A percentile compares a stretch with the other conserved stretches of the same genome.
Evolutionary conservation across 2,329 filamentous ascomycete species (phyloP).

Genomic region (Penicillium sp.): DNA sequence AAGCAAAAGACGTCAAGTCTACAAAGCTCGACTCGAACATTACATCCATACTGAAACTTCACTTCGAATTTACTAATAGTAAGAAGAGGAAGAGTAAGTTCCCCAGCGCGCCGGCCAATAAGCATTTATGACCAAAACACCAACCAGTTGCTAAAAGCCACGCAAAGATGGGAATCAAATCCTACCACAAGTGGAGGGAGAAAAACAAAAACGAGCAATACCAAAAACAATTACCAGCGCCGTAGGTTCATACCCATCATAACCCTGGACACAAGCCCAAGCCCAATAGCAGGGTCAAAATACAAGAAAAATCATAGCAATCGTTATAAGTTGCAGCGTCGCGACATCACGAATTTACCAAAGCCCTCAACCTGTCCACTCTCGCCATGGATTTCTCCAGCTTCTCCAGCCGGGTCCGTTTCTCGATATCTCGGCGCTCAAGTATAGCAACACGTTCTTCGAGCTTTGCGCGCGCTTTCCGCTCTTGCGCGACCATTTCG

Average conservation of each 20-base stretch:
- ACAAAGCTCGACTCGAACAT: background rate
- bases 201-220: background rate
- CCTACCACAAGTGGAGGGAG: background rate
- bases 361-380: constrained; percentile 58
- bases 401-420: constrained; percentile 53
- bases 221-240: constrained; percentile 6
- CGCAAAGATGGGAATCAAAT: constrained; percentile 12
- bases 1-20: background rate
- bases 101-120: background rate
- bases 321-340: background rate
- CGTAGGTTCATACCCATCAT: constrained; percentile 8
- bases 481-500: constrained; percentile 66
- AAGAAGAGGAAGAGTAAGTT: background rate
- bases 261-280: background rate
- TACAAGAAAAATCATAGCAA: background rate
- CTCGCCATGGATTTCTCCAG: constrained; percentile 59
- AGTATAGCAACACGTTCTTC: constrained; percentile 50
- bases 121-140: constrained; percentile 3
- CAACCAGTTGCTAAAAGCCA: constrained; percentile 2
- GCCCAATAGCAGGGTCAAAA: background rate
- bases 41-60: background rate
- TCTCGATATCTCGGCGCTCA: constrained; percentile 49
- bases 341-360: constrained; percentile 44
- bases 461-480: constrained; percentile 57
- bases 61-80: background rate